phyloP scores from a whole-genome alignment of 169 alveolate species.

The Blepharisma undulans region DNA sequence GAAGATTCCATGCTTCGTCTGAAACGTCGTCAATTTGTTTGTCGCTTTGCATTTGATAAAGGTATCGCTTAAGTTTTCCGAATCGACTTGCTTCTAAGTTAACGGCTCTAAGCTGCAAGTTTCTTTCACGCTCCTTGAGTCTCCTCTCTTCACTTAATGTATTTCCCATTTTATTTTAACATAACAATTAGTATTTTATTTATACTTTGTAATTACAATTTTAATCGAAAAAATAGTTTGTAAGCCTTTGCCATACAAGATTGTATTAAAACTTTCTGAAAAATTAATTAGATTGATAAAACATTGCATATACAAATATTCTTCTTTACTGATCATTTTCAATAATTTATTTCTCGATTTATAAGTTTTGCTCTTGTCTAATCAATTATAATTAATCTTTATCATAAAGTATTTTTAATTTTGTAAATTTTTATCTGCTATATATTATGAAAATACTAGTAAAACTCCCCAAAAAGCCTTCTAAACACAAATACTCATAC shows the following conservation, averaged over 20 bases:
- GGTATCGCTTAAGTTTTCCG: slow-evolving; percentile 5
- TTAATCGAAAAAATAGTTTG: not conserved
- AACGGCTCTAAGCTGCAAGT: not conserved
- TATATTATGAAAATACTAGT: not conserved
- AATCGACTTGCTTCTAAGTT: slow-evolving; percentile 11
- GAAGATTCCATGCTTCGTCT: slow-evolving; percentile 9
- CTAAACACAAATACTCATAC: not conserved
- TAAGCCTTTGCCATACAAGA: no score
- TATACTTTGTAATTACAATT: not conserved
- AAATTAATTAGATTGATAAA: no score
- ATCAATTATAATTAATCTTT: not conserved
- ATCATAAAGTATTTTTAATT: no score
- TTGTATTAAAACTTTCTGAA: no score
- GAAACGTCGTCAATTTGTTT: slow-evolving; percentile 22
- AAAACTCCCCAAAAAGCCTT: not conserved
- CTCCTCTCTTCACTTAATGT: not conserved
- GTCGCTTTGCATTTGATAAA: not conserved
- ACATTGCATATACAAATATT: no score
- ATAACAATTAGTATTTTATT: not conserved
- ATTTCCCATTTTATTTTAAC: slow-evolving; percentile 2
- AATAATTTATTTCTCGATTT: not conserved
- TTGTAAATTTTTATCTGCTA: not conserved
- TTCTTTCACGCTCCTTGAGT: slow-evolving; percentile 7
- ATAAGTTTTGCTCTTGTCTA: not conserved
- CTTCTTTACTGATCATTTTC: no score